These are phyloP conservation scores for Pseudoturritis turrita DNA, from an alignment of 345 rosid genomes.

Conservation along the genomic window DNA sequence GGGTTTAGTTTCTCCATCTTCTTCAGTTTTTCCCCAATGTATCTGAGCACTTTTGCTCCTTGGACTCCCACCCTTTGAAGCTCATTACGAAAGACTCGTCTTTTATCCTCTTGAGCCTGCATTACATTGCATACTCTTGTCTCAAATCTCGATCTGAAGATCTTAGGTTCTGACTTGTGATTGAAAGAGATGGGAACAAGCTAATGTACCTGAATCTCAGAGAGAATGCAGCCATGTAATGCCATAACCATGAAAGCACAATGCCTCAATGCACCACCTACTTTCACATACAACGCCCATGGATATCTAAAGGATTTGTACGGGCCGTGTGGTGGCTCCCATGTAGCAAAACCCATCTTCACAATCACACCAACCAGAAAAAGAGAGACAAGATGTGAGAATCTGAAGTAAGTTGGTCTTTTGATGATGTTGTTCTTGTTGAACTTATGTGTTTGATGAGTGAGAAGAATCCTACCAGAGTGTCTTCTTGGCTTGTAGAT, in stretches of 20 bases:
- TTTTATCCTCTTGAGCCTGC: slow-evolving; percentile 63
- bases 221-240: slow-evolving; percentile 89
- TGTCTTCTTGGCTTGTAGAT: slow-evolving; percentile 84
- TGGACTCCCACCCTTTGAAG: slow-evolving; percentile 57
- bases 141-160: not conserved
- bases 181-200: not conserved
- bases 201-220: slow-evolving; percentile 76
- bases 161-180: not conserved
- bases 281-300: slow-evolving; percentile 73
- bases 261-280: slow-evolving; percentile 83
- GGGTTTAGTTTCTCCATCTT: slow-evolving; percentile 70
- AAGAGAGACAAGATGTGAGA: not conserved
- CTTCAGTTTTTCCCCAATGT: slow-evolving; percentile 63
- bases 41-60: slow-evolving; percentile 69
- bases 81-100: slow-evolving; percentile 53
- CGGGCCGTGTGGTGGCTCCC: slow-evolving; percentile 99
- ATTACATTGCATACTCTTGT: not conserved
- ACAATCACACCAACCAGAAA: not conserved
- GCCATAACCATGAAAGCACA: slow-evolving; percentile 96
- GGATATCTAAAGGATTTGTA: slow-evolving; percentile 61
- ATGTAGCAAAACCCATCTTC: slow-evolving; percentile 81
- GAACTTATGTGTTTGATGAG: not conserved
- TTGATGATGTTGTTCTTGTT: not conserved
- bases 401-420: slow-evolving; percentile 1
- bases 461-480: slow-evolving; percentile 45